These are phyloP conservation scores for Tuber magnatum DNA, from an alignment of 495 filamentous ascomycete species.

Conservation along the genomic window DNA sequence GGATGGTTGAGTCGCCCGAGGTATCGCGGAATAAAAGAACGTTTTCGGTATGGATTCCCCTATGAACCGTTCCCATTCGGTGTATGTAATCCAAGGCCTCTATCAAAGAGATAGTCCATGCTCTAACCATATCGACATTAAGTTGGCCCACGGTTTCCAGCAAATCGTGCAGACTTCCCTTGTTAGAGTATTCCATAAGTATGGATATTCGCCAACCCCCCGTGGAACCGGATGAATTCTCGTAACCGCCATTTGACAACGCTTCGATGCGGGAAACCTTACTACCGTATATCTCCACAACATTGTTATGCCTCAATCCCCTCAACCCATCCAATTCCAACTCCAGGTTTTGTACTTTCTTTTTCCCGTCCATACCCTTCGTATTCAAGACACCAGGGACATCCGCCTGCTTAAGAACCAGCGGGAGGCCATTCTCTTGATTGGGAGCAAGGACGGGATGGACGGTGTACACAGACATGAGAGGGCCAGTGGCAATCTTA, in stretches of 20 bases:
- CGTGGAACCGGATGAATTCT: slow-evolving; percentile 44
- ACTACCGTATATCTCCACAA: slow-evolving; percentile 72
- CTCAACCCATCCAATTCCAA: slow-evolving; percentile 63
- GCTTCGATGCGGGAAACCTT: slow-evolving; percentile 52
- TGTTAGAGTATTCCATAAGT: slow-evolving; percentile 69
- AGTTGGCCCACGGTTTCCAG: slow-evolving; percentile 70
- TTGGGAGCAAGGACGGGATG: slow-evolving; percentile 54
- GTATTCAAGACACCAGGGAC: slow-evolving; percentile 51
- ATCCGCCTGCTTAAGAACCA: slow-evolving; percentile 64
- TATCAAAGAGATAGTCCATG: slow-evolving; percentile 84
- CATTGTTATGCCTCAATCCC: slow-evolving; percentile 65
- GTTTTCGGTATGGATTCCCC: slow-evolving; percentile 66
- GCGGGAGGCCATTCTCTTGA: slow-evolving; percentile 46
- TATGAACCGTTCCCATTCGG: slow-evolving; percentile 71
- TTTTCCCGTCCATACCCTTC: slow-evolving; percentile 54
- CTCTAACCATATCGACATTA: slow-evolving; percentile 61
- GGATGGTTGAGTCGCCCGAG: slow-evolving; percentile 51
- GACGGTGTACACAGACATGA: slow-evolving; percentile 59
- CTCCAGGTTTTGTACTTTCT: slow-evolving; percentile 59
- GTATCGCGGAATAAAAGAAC: slow-evolving; percentile 60
- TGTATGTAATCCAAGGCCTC: slow-evolving; percentile 84
- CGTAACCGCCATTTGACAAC: slow-evolving; percentile 7
- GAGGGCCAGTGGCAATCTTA: slow-evolving; percentile 51
- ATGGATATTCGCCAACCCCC: slow-evolving; percentile 70
- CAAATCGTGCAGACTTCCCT: slow-evolving; percentile 73